A percentile compares a stretch with the other conserved stretches of the same genome.
Evolutionary conservation across 2,329 filamentous ascomycete species (phyloP).

Genomic region (Aspergillus spinulosporus): DNA sequence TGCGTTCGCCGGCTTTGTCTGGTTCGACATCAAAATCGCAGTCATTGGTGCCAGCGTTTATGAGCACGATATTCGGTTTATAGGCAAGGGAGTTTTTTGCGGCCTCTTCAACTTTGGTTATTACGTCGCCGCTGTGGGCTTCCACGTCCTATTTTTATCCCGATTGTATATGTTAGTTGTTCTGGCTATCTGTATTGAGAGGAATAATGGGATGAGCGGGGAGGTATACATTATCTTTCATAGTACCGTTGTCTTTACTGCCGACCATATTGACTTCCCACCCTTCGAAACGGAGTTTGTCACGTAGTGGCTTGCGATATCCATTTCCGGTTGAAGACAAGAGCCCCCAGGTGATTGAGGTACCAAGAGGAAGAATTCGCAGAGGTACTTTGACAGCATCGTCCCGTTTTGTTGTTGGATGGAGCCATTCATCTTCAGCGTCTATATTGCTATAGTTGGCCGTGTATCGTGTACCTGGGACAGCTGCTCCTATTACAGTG

Average conservation of each 20-base stretch:
- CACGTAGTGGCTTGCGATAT: constrained; percentile 17
- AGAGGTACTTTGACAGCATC: not conserved
- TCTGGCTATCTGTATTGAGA: not conserved
- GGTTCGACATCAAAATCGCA: not conserved
- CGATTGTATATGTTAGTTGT: no score
- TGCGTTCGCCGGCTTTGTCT: not conserved
- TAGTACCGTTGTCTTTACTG: constrained; percentile 13
- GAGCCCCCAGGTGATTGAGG: constrained; percentile 19
- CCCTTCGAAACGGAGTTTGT: constrained; percentile 13
- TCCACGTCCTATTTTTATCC: constrained; percentile 7
- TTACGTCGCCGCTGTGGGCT: constrained; percentile 3
- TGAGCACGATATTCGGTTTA: constrained; percentile 10
- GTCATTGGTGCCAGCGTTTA: constrained; percentile 16
- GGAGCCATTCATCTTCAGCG: no score
- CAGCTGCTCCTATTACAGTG: no score
- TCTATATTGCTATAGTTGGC: no score
- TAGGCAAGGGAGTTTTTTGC: not conserved
- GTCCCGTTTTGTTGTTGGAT: no score
- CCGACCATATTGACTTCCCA: constrained; percentile 22
- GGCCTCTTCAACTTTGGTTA: not conserved
- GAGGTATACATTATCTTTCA: constrained; percentile 24
- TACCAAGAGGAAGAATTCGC: constrained; percentile 14
- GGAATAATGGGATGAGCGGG: not conserved
- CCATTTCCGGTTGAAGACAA: constrained; percentile 16
- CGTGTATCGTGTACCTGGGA: no score